These are phyloP conservation scores for Akanthomyces lecanii DNA, from an alignment of 2,329 filamentous ascomycete species.

Conservation along the genomic window DNA sequence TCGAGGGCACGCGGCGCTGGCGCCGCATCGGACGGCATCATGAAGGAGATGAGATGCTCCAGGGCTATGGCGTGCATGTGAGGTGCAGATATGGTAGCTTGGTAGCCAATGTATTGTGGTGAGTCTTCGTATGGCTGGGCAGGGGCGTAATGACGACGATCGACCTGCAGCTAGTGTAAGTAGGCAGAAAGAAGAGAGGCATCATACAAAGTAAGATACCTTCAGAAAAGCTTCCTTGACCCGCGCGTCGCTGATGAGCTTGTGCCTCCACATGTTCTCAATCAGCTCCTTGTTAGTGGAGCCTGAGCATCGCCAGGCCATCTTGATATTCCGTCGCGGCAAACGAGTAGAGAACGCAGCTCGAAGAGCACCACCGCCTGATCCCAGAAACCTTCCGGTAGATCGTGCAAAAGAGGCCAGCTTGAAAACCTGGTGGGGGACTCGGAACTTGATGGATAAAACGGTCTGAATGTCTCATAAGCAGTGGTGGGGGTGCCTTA, in stretches of 20 bases:
- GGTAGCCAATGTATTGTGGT: slow-evolving; percentile 52
- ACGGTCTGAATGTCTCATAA: not conserved
- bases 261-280: slow-evolving; percentile 68
- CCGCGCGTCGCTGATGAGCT: slow-evolving; percentile 65
- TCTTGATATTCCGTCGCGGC: slow-evolving; percentile 36
- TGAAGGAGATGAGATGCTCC: slow-evolving; percentile 44
- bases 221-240: slow-evolving; percentile 78
- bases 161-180: slow-evolving; percentile 54
- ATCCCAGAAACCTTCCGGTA: not conserved
- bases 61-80: slow-evolving; percentile 58
- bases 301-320: slow-evolving; percentile 90
- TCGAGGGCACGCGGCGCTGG: slow-evolving; percentile 59
- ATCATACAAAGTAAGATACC: slow-evolving; percentile 38
- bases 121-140: slow-evolving; percentile 61
- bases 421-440: not conserved
- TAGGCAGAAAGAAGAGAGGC: not conserved
- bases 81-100: slow-evolving; percentile 55
- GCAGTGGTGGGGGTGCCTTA: not conserved
- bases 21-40: slow-evolving; percentile 33
- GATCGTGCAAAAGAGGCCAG: slow-evolving; percentile 1
- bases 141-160: slow-evolving; percentile 80
- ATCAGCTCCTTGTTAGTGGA: slow-evolving; percentile 69
- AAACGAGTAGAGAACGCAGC: slow-evolving; percentile 2
- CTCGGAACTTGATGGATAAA: not conserved
- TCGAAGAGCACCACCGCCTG: slow-evolving; percentile 10